Evolutionary conservation across 768 basidiomycete genomes (phyloP), one percentile per base, ranked within the genome.

Genomic region (Kwoniella mangroviensis): DNA sequence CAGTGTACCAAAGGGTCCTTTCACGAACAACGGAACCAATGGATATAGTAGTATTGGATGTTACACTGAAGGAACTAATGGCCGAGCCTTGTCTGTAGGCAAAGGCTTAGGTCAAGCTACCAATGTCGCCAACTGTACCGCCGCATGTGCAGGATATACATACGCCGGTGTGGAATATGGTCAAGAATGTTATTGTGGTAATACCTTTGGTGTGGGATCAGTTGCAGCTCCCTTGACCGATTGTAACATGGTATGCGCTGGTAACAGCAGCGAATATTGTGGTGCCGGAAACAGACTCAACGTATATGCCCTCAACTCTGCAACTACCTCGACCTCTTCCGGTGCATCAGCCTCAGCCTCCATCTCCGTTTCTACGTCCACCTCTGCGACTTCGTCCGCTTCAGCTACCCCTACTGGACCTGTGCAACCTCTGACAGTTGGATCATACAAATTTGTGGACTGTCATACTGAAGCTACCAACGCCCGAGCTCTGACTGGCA

Each of bases 231-330:
- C 76, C 0, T 58, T 72, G 28, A 10, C 57, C 19, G 85, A 85
- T 34, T 94, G 92, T 76, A 88, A 87, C 79, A 91, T 90, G 90
- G 86, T 84, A 0, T 94, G 92, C 69, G 86, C 86, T n/a, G 92
- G 91, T 17, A 89, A 89, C 68, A 49, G 87, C 12, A 85, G 87
- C 10, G 74, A 79, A 65, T 71, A 63, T 17, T 81, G 80, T 60
- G 80, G 80, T 63, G 73, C 68, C n/a, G 70, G 74, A 17, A 57
- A 73, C 40, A 62, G 58, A 40, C 68, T 72, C 63, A 72, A 67
- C 66, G 17, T 72, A 34, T 71, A 60, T 56, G 19, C 63, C 9
- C 17, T 65, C 21, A n/a, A 40, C n/a, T 54, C 67, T 40, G 4
- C 45, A 76, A 68, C 76, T 41, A 74, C 59, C 54, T 75, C 28